A percentile compares a stretch with the other conserved stretches of the same genome.
phyloP scores from a whole-genome alignment of 352 stramenopile genomes.

The Phytophthora colocasiae region DNA sequence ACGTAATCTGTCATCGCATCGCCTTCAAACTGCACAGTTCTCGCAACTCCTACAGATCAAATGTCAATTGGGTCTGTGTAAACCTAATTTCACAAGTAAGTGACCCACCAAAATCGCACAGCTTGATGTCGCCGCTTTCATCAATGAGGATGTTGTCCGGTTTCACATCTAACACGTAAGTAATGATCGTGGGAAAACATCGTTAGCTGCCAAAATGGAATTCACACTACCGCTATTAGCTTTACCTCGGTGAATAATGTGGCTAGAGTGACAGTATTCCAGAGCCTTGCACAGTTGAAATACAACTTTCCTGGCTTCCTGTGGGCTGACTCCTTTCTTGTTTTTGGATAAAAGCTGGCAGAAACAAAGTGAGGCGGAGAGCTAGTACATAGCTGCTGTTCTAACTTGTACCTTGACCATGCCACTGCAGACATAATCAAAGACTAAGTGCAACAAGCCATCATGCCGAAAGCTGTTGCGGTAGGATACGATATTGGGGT shows the following conservation, averaged over 20 bases:
- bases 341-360: constrained; percentile 63
- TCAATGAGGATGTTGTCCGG: constrained; percentile 87
- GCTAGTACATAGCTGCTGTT: neutral
- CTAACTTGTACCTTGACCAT: constrained; percentile 66
- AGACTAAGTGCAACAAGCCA: constrained; percentile 78
- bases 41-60: constrained; percentile 54
- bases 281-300: constrained; percentile 83
- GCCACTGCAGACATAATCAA: constrained; percentile 75
- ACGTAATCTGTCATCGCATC: constrained; percentile 84
- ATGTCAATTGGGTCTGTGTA: neutral
- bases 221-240: neutral
- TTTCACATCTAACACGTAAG: constrained; percentile 67
- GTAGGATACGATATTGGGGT: constrained; percentile 84
- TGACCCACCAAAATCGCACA: constrained; percentile 78
- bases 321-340: constrained; percentile 64
- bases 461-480: constrained; percentile 84
- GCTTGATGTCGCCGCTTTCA: constrained; percentile 68
- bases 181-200: neutral
- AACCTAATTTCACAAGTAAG: neutral
- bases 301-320: constrained; percentile 52
- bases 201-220: neutral
- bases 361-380: neutral
- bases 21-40: constrained; percentile 81
- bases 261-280: constrained; percentile 79
- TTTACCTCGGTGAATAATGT: constrained; percentile 85